A percentile compares a stretch with the other conserved stretches of the same genome.
phyloP scores from a whole-genome alignment of 2,329 filamentous ascomycete genomes.

The Fusarium sp. region DNA sequence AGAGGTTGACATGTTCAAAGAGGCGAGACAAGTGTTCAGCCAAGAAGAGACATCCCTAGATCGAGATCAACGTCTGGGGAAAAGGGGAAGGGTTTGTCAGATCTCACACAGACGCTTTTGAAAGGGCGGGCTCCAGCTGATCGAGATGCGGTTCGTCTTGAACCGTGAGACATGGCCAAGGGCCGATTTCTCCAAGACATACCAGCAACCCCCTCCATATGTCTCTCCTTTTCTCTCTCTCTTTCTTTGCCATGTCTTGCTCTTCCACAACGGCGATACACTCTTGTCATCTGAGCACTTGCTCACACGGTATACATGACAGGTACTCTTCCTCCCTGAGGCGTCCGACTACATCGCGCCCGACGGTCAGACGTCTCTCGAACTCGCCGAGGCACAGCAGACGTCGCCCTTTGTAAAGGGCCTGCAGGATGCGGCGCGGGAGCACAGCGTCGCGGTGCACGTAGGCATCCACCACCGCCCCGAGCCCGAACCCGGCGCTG shows the following conservation, averaged over 20 bases:
- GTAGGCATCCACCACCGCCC: slow-evolving; percentile 86
- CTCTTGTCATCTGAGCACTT: slow-evolving; percentile 9
- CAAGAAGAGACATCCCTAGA: slow-evolving; percentile 19
- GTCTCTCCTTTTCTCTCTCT: slow-evolving; percentile 1
- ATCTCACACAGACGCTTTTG: neutral
- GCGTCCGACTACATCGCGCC: slow-evolving; percentile 88
- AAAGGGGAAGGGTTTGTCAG: slow-evolving; percentile 11
- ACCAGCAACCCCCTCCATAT: slow-evolving; percentile 1
- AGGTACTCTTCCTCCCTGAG: slow-evolving; percentile 92
- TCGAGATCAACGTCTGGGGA: slow-evolving; percentile 21
- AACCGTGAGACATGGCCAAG: slow-evolving; percentile 38
- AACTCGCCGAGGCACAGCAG: slow-evolving; percentile 75
- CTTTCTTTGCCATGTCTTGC: neutral
- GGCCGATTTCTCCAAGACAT: slow-evolving; percentile 24
- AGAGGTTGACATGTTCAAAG: neutral
- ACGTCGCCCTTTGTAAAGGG: slow-evolving; percentile 81
- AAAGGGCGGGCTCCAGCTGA: neutral
- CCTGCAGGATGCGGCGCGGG: slow-evolving; percentile 74
- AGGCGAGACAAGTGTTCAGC: slow-evolving; percentile 13
- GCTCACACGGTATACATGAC: slow-evolving; percentile 37
- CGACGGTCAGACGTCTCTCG: slow-evolving; percentile 74
- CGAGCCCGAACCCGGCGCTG: slow-evolving; percentile 9
- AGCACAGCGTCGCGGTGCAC: slow-evolving; percentile 77
- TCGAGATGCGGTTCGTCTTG: slow-evolving; percentile 17
- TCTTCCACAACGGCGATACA: slow-evolving; percentile 28